Evolutionary conservation across 768 basidiomycete genomes (phyloP).

Genomic region (Trichaptum fuscoviolaceum): DNA sequence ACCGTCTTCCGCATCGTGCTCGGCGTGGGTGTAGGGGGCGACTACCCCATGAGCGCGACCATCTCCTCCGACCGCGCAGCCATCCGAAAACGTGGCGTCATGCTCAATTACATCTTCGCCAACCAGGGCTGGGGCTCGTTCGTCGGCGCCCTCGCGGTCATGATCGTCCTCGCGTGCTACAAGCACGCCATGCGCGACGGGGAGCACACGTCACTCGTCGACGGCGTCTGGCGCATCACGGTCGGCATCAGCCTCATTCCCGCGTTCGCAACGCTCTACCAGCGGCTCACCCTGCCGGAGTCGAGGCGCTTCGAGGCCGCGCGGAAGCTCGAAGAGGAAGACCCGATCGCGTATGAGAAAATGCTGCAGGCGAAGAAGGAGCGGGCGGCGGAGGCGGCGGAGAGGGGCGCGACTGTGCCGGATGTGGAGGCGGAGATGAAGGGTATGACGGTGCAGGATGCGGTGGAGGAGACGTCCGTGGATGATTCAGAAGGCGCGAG

Average conservation of each 20-base stretch:
- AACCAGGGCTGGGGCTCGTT: constrained; percentile 76
- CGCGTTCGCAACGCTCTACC: constrained; percentile 69
- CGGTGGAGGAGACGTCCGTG: constrained; percentile 25
- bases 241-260: constrained; percentile 73
- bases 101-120: constrained; percentile 73
- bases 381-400: neutral
- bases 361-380: neutral
- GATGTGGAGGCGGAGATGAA: constrained; percentile 13
- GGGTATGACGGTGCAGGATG: constrained; percentile 25
- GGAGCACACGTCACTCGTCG: constrained; percentile 56
- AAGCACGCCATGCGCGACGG: constrained; percentile 56
- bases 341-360: constrained; percentile 7
- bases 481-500: constrained; percentile 8
- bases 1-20: constrained; percentile 64
- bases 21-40: constrained; percentile 75
- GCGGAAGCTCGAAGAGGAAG: constrained; percentile 23
- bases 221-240: constrained; percentile 74
- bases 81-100: constrained; percentile 60
- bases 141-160: constrained; percentile 53
- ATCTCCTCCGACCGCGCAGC: constrained; percentile 63
- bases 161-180: constrained; percentile 62
- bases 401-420: neutral
- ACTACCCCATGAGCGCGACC: constrained; percentile 74
- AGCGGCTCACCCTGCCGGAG: constrained; percentile 69
- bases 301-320: constrained; percentile 50